These are phyloP conservation scores for Calocybe indica DNA, from an alignment of 768 basidiomycete species.

Conservation along the genomic window DNA sequence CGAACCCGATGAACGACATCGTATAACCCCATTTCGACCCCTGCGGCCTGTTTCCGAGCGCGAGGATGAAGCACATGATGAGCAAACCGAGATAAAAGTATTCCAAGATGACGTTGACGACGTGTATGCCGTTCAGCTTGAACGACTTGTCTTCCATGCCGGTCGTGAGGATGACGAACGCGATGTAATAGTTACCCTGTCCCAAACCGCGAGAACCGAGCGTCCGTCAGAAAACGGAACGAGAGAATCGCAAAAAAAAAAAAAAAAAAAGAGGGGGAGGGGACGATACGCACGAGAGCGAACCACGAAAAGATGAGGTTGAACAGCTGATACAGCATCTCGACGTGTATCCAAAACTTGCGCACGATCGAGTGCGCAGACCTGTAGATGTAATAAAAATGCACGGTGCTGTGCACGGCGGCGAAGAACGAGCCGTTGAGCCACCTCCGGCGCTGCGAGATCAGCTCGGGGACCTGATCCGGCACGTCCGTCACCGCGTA, in stretches of 20 bases:
- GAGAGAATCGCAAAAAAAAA: not conserved
- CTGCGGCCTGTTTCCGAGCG: conserved; percentile 89
- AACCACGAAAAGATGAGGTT: conserved; percentile 95
- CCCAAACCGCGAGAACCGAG: not conserved
- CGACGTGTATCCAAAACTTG: conserved; percentile 94
- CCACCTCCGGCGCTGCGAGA: conserved; percentile 94
- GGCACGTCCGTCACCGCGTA: conserved; percentile 93
- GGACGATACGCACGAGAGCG: conserved; percentile 47
- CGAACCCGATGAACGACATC: conserved; percentile 81
- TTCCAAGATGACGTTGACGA: conserved; percentile 72
- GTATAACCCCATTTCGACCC: conserved; percentile 88
- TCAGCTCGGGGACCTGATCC: conserved; percentile 90
- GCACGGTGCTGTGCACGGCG: conserved; percentile 83
- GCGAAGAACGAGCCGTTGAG: conserved; percentile 99
- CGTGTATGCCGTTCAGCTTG: conserved; percentile 53
- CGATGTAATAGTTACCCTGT: conserved; percentile 88
- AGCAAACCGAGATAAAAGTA: conserved; percentile 88
- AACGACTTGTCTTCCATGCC: conserved; percentile 67
- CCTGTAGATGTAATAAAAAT: conserved; percentile 95
- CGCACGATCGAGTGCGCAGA: conserved; percentile 75
- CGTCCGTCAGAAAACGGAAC: not conserved
- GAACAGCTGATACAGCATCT: conserved; percentile 86
- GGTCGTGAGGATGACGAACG: conserved; percentile 71
- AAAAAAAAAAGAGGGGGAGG: not conserved
- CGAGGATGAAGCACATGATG: conserved; percentile 81